Percentiles rank a stretch among this genome's conserved stretches.
phyloP scores from a whole-genome alignment of 75 land plant species.

The Chamaecyparis obtusa region DNA sequence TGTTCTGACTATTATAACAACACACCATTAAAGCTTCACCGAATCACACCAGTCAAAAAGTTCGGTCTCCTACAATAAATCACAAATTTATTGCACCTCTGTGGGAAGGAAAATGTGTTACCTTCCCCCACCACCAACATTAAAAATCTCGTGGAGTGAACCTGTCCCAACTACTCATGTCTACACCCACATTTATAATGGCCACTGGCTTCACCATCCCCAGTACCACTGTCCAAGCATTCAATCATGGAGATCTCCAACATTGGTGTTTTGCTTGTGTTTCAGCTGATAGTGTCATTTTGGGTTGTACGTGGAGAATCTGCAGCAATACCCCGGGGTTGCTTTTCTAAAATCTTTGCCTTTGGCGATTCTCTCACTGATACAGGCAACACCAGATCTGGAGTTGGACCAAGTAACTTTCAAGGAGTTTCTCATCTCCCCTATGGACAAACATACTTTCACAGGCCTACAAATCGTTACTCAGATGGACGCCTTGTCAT shows the following conservation, averaged over 20 bases:
- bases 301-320: not conserved
- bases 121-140: not conserved
- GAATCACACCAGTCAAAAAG: not conserved
- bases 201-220: not conserved
- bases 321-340: not conserved
- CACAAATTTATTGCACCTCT: not conserved
- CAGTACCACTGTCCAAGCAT: not conserved
- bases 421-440: slow-evolving; percentile 52
- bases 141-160: not conserved
- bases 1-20: too few species aligned
- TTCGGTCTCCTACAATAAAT: not conserved
- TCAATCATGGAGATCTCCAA: not conserved
- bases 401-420: slow-evolving; percentile 46
- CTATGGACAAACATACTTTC: slow-evolving; percentile 78
- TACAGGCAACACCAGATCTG: slow-evolving; percentile 62
- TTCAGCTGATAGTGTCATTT: not conserved
- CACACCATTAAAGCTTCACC: not conserved
- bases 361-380: slow-evolving; percentile 78
- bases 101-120: not conserved
- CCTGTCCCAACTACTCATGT: not conserved
- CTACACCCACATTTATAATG: too few species aligned
- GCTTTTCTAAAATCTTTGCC: slow-evolving; percentile 55
- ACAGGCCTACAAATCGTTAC: slow-evolving; percentile 78
- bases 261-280: not conserved
- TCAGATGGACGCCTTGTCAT: slow-evolving; percentile 87